phyloP scores from a whole-genome alignment of 257 asterid species.

The Jacaranda mimosifolia region DNA sequence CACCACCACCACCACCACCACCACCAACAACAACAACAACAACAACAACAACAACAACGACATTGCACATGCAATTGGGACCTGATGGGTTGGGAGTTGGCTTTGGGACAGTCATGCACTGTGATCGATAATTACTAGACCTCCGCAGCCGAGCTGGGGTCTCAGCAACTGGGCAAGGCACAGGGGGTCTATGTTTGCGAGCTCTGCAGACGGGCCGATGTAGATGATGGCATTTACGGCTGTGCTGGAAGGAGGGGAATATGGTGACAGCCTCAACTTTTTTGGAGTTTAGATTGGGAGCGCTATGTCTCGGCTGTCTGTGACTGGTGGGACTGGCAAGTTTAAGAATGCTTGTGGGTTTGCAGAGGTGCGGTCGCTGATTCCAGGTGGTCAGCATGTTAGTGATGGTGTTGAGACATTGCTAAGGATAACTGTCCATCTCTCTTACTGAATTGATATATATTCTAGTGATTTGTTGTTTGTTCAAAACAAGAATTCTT shows the following conservation, averaged over 20 bases:
- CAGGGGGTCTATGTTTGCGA: slow-evolving; percentile 65
- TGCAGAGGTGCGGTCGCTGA: slow-evolving; percentile 60
- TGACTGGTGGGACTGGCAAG: slow-evolving; percentile 81
- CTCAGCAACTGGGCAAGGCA: too few species aligned
- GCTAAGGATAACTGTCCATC: slow-evolving; percentile 57
- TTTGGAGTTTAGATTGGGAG: slow-evolving; percentile 42
- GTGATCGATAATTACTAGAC: neutral
- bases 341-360: slow-evolving; percentile 79
- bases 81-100: slow-evolving; percentile 64
- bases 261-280: too few species aligned
- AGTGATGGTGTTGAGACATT: slow-evolving; percentile 56
- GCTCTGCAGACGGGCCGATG: too few species aligned
- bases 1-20: too few species aligned
- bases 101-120: slow-evolving; percentile 66
- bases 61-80: slow-evolving; percentile 47
- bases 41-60: slow-evolving; percentile 38
- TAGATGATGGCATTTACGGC: too few species aligned
- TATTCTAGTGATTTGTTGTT: too few species aligned
- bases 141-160: neutral
- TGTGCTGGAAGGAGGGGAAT: too few species aligned
- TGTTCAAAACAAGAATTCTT: too few species aligned
- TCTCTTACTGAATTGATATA: slow-evolving; percentile 54
- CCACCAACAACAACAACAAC: too few species aligned
- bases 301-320: slow-evolving; percentile 71
- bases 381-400: slow-evolving; percentile 61